A percentile compares a stretch with the other conserved stretches of the same genome.
phyloP scores from a whole-genome alignment of 176 grass and related monocot species.

The Paspalum notatum region DNA sequence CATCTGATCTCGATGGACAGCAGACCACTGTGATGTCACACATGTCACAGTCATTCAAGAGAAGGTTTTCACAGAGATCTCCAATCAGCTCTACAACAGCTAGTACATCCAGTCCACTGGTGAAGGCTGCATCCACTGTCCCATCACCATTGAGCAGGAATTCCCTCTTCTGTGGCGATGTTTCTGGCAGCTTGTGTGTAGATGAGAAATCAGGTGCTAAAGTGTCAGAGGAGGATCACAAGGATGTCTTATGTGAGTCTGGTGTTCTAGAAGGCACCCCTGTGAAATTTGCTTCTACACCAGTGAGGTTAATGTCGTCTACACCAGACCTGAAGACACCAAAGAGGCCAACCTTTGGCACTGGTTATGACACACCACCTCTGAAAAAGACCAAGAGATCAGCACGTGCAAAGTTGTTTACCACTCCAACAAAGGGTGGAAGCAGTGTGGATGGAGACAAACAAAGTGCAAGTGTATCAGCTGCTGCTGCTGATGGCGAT shows the following conservation, averaged over 20 bases:
- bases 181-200: slow-evolving; percentile 11
- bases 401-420: slow-evolving; percentile 71
- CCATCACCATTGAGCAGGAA: slow-evolving; percentile 32
- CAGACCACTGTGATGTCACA: slow-evolving; percentile 55
- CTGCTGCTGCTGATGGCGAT: slow-evolving; percentile 1
- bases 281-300: slow-evolving; percentile 66
- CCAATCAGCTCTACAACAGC: not conserved
- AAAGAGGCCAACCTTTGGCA: slow-evolving; percentile 48
- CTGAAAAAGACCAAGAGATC: slow-evolving; percentile 51
- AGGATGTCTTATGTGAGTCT: slow-evolving; percentile 27
- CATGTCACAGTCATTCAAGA: slow-evolving; percentile 67
- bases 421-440: slow-evolving; percentile 60
- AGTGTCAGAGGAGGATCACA: slow-evolving; percentile 19
- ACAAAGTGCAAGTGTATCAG: slow-evolving; percentile 21
- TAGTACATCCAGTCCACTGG: slow-evolving; percentile 4
- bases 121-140: slow-evolving; percentile 7
- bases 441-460: slow-evolving; percentile 35
- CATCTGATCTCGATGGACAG: slow-evolving; percentile 10
- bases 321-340: slow-evolving; percentile 68
- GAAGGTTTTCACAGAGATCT: slow-evolving; percentile 59
- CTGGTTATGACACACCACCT: slow-evolving; percentile 35
- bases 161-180: slow-evolving; percentile 7
- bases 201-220: slow-evolving; percentile 1
- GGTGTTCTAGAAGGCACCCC: slow-evolving; percentile 59
- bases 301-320: slow-evolving; percentile 52